Evolutionary conservation across 768 basidiomycete genomes (phyloP).

Genomic region (Lactifluus pinguis): DNA sequence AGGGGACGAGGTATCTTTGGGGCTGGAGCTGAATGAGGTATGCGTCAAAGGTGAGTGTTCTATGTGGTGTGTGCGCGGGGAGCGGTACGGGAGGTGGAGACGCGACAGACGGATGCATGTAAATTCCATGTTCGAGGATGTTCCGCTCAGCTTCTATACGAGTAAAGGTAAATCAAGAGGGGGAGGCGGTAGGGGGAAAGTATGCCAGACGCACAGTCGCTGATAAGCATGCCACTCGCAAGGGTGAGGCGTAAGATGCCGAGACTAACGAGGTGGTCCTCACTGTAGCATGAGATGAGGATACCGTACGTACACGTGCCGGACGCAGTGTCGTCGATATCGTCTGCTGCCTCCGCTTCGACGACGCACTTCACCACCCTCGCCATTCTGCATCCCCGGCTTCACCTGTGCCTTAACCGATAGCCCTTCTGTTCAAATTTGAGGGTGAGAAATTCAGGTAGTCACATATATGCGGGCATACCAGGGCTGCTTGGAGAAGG

Average conservation of each 20-base stretch:
- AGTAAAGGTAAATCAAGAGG: not conserved
- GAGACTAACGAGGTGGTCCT: slow-evolving; percentile 55
- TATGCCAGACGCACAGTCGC: slow-evolving; percentile 49
- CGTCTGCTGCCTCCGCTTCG: slow-evolving; percentile 40
- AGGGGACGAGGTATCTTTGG: slow-evolving; percentile 66
- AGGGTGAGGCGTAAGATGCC: slow-evolving; percentile 79
- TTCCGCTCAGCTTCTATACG: not conserved
- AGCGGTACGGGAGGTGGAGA: slow-evolving; percentile 49
- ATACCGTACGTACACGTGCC: slow-evolving; percentile 41
- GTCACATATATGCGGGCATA: no score
- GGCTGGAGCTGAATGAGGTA: slow-evolving; percentile 56
- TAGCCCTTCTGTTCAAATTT: no score
- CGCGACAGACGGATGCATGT: slow-evolving; percentile 54
- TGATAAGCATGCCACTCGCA: slow-evolving; percentile 58
- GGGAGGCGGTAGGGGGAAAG: no score
- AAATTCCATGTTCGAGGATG: slow-evolving; percentile 49
- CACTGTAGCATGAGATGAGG: slow-evolving; percentile 61
- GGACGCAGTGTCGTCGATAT: slow-evolving; percentile 43
- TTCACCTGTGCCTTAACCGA: no score
- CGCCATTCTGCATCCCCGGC: no score
- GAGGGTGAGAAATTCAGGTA: no score
- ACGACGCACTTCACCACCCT: slow-evolving; percentile 23
- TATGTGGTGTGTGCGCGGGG: slow-evolving; percentile 44
- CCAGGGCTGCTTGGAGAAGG: no score
- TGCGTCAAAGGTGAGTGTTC: slow-evolving; percentile 28